Evolutionary conservation across 768 basidiomycete species (phyloP), one percentile per base, ranked within the genome.

Genomic region (Antrodiella citrinella): DNA sequence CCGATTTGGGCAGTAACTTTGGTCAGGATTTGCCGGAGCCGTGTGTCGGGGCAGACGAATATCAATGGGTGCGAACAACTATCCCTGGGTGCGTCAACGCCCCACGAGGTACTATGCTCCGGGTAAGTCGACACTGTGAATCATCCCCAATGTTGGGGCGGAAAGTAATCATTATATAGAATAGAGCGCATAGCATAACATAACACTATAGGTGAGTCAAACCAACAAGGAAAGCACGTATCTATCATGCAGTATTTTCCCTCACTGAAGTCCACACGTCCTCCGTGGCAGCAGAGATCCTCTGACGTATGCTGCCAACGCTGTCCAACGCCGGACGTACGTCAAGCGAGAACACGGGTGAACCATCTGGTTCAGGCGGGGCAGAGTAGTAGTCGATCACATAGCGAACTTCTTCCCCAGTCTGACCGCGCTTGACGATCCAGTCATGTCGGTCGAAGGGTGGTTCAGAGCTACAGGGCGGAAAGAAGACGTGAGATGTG

Each of bases 361-460:
- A 88, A 5, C 95, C 95, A 57, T 96, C 87, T 5, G 81, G 74
- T 49, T 94, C 84, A 2, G 87, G 81, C 1, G 94, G 91, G 0
- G 91, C 92, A 44, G 90, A 88, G 67, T 98, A 98, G 69, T 99
- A 99, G 72, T 99, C 96, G 59, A 99, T 98, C 44, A 99, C 88
- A 67, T 99, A 95, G 63, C 91, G 86, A 47, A 91, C 84, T 67
- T 91, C 86, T 57, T 88, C 80, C 15, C 87, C 83, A 1, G 85
- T 83, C 38, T 72, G 71, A 25, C 84, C 82, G 47, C 95, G 83
- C 24, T 86, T 86, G 48, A 99, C 77, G 47, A 96, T 69, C 96
- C 96, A 99, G 70, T 99, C 96, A 65, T 99, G 96, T 18, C 68
- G 65, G 53, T 99, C 96, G 62, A 99, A 98, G 0, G 95, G 96